These are phyloP conservation scores for Cadophora sp. DNA, from an alignment of 2,329 filamentous ascomycete genomes.

Conservation along the genomic window DNA sequence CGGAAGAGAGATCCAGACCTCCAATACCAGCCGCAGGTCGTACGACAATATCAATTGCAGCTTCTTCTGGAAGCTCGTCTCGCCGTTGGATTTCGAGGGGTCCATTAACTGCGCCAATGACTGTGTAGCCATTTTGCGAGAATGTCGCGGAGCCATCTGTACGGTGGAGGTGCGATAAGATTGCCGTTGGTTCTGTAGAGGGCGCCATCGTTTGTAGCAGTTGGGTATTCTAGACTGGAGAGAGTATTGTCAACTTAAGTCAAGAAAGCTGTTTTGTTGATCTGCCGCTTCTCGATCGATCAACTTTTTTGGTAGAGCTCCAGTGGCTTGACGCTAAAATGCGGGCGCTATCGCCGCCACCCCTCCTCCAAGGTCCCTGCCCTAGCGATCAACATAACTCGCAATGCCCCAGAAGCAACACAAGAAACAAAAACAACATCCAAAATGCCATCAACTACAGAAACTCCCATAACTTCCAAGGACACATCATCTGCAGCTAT, in stretches of 20 bases:
- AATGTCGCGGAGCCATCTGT: constrained; percentile 84
- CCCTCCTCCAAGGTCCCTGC: background rate
- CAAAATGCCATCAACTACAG: constrained; percentile 41
- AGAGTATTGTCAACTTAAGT: background rate
- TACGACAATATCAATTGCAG: constrained; percentile 87
- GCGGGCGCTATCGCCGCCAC: constrained; percentile 14
- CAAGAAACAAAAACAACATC: constrained; percentile 23
- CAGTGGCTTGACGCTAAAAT: constrained; percentile 18
- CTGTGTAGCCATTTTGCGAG: constrained; percentile 76
- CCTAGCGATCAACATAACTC: background rate
- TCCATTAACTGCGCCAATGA: constrained; percentile 88
- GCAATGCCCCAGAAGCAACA: background rate
- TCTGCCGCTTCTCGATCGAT: background rate
- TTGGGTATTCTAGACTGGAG: background rate
- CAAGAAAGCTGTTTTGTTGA: background rate
- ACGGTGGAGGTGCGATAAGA: constrained; percentile 66
- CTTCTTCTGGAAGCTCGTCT: constrained; percentile 92
- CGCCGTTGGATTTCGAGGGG: constrained; percentile 88
- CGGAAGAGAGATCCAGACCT: constrained; percentile 57
- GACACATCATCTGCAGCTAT: constrained; percentile 41
- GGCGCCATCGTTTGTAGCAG: constrained; percentile 50
- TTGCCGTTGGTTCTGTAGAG: constrained; percentile 52
- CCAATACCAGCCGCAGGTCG: constrained; percentile 85
- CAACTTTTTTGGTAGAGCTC: constrained; percentile 17
- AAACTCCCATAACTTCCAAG: constrained; percentile 15